Percentiles rank a stretch among this genome's conserved stretches.
phyloP scores from a whole-genome alignment of 177 flowering plant species.

The Telopea speciosissima region DNA sequence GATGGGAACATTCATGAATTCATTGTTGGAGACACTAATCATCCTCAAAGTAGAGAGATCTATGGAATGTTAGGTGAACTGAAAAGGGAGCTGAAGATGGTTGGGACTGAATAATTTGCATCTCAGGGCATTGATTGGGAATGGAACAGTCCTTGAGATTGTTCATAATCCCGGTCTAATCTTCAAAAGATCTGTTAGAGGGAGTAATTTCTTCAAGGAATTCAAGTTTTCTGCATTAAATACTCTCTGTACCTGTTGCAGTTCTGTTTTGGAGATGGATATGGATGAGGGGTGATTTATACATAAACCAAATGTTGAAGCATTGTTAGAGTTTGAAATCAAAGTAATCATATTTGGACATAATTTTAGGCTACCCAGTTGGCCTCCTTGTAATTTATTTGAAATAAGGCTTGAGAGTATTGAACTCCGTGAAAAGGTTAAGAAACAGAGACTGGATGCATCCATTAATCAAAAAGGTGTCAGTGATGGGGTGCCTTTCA shows the following conservation, averaged over 20 bases:
- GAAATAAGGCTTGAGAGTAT: too few species aligned
- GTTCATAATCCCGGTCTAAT: background rate
- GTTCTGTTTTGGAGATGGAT: background rate
- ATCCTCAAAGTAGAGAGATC: slow-evolving; percentile 10
- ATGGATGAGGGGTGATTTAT: background rate
- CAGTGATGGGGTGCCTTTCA: too few species aligned
- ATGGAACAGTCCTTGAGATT: background rate
- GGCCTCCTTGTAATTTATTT: too few species aligned
- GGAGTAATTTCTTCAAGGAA: background rate
- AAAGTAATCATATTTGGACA: too few species aligned
- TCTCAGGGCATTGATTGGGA: background rate
- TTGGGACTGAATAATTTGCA: background rate
- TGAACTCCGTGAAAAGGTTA: too few species aligned
- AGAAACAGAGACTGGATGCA: too few species aligned
- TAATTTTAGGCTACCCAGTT: too few species aligned
- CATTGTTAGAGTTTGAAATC: too few species aligned
- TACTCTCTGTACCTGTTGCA: background rate
- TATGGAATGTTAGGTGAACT: slow-evolving; percentile 12
- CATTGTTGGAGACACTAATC: slow-evolving; percentile 15
- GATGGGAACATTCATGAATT: slow-evolving; percentile 16
- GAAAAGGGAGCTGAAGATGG: slow-evolving; percentile 8
- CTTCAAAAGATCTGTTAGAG: background rate
- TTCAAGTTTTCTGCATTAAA: background rate
- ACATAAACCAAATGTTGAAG: too few species aligned
- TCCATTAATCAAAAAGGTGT: too few species aligned